Evolutionary conservation across 2,329 filamentous ascomycete genomes (phyloP).

Genomic region (Paracoccidioides brasiliensis): DNA sequence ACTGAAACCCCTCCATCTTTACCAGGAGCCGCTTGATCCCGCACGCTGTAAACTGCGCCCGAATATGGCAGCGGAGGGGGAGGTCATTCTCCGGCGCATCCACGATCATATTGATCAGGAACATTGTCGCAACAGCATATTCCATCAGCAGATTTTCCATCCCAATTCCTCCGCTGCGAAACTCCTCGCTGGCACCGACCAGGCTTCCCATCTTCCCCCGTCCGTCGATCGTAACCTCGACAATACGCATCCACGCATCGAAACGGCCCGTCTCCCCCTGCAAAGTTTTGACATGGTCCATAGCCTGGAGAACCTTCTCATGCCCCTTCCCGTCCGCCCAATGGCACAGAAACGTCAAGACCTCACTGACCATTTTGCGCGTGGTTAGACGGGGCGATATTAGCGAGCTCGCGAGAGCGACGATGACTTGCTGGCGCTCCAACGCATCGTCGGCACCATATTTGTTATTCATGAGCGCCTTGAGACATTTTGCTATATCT

Average conservation of each 20-base stretch:
- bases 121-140: slow-evolving; percentile 88
- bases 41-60: slow-evolving; percentile 89
- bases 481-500: slow-evolving; percentile 94
- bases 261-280: slow-evolving; percentile 90
- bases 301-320: slow-evolving; percentile 79
- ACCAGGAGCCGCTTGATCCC: slow-evolving; percentile 85
- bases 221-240: slow-evolving; percentile 92
- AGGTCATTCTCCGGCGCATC: slow-evolving; percentile 82
- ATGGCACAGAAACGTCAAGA: slow-evolving; percentile 89
- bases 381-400: slow-evolving; percentile 83
- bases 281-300: slow-evolving; percentile 80
- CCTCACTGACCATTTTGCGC: slow-evolving; percentile 87
- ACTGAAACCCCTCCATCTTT: slow-evolving; percentile 98
- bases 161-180: slow-evolving; percentile 87
- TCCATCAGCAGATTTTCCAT: slow-evolving; percentile 99
- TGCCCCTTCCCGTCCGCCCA: slow-evolving; percentile 86
- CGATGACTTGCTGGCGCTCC: slow-evolving; percentile 75
- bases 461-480: slow-evolving; percentile 98
- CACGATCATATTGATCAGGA: slow-evolving; percentile 92
- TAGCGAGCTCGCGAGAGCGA: slow-evolving; percentile 73
- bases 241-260: slow-evolving; percentile 96
- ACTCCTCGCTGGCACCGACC: slow-evolving; percentile 91
- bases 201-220: slow-evolving; percentile 98
- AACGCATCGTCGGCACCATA: slow-evolving; percentile 95
- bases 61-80: slow-evolving; percentile 82